Conservation (phyloP, 306 rosid genomes). For the Citrullus amarus region DNA sequence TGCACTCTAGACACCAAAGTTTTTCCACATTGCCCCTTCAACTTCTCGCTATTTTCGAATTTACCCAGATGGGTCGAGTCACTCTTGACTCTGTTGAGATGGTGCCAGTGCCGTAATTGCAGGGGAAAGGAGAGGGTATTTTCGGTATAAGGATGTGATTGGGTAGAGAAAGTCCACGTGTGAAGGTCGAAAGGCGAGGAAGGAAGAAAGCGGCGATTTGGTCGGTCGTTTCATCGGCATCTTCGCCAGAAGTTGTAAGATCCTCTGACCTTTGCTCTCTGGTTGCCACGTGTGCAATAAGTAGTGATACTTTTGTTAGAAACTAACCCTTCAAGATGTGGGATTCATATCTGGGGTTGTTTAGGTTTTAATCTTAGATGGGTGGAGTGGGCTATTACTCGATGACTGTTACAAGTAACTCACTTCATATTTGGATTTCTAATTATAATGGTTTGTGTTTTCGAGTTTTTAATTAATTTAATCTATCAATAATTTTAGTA, state of each 20-base stretch:
- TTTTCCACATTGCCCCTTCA: background rate
- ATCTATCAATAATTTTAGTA: too few species aligned
- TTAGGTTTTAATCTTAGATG: too few species aligned
- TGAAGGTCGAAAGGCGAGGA: background rate
- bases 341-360: too few species aligned
- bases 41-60: background rate
- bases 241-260: constrained; percentile 1
- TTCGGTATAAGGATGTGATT: background rate
- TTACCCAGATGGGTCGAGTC: background rate
- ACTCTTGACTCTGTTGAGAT: background rate
- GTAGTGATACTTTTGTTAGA: background rate
- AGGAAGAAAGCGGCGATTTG: background rate
- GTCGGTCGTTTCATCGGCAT: constrained; percentile 2
- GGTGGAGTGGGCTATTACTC: too few species aligned
- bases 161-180: background rate
- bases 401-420: too few species aligned
- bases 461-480: too few species aligned
- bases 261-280: background rate
- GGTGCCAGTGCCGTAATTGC: background rate
- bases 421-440: too few species aligned
- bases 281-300: background rate
- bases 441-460: too few species aligned
- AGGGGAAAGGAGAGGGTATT: background rate
- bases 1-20: background rate
- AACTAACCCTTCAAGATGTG: too few species aligned